Conservation (phyloP, 768 basidiomycete species). For the Rhodosporidiobolus sp. region DNA sequence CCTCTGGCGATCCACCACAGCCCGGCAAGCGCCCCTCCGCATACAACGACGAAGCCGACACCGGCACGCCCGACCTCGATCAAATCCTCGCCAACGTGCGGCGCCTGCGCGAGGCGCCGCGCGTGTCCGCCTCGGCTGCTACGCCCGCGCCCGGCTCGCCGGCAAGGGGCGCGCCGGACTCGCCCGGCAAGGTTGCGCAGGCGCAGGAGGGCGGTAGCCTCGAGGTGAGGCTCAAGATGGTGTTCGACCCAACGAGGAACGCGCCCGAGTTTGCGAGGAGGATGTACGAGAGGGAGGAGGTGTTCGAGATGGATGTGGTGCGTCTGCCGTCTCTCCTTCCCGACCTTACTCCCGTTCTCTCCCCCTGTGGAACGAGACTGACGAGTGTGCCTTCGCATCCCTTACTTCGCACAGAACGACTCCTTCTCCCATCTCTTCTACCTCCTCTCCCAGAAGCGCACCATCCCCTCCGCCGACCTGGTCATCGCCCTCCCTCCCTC, state of each 20-base stretch:
- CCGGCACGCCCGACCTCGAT: neutral
- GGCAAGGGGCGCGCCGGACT: too few relatives aligned
- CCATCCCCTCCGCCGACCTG: conserved; percentile 2
- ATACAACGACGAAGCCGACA: neutral
- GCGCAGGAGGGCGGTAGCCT: neutral
- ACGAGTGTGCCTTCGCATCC: neutral
- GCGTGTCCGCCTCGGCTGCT: neutral
- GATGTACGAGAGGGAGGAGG: conserved; percentile 10
- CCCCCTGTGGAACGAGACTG: neutral
- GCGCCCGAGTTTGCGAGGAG: conserved; percentile 7
- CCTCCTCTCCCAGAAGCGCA: conserved; percentile 1
- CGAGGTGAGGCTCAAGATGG: neutral
- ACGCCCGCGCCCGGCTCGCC: neutral
- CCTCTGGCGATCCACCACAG: neutral
- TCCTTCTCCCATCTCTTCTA: conserved; percentile 25
- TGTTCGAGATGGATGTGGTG: conserved; percentile 8
- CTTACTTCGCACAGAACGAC: conserved; percentile 1
- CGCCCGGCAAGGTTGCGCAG: neutral
- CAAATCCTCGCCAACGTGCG: neutral
- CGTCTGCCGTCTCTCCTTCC: neutral
- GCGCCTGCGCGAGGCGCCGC: neutral
- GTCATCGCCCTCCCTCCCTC: conserved; percentile 11
- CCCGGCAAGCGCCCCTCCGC: neutral
- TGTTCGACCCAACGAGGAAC: conserved; percentile 14
- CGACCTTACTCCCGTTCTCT: neutral